Evolutionary conservation across 345 rosid species (phyloP), one percentile per base, ranked within the genome.

Genomic region (Chamaenerion angustifolium): DNA sequence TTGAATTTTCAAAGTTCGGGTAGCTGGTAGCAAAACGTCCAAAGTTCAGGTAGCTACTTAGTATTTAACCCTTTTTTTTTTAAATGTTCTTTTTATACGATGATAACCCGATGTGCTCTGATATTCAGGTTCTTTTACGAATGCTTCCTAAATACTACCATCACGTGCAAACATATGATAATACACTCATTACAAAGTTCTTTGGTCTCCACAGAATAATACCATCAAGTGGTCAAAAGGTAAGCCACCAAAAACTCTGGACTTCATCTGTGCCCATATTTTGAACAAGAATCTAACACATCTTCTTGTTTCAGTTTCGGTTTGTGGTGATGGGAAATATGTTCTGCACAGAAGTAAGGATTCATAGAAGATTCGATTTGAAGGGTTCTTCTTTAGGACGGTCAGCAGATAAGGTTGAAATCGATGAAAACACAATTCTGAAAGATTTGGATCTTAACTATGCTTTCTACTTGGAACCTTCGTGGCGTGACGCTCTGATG

Each of bases 321-420:
- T 92, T 87, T 64, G 98, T 92, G 56, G 96, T 92, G 73, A 92
- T 92, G 98, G 96, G 98, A 52, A 92, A 92, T 57, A 82, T 92
- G 98, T 87, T 92, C 85, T 92, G 87, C 77, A 92, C 96, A 49
- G 98, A 86, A 68, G 59, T 92, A 54, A 78, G 95, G 71, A 92
- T 92, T 54, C 98, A 92, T 54, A 67, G 98, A 56, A 78, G 98
- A 71, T 92, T 78, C 64, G 98, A 92, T 73, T 75, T 92, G 70
- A 92, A 92, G 70, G 98, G 98, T 55, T 92, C 98, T 11, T 87
- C 89, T 1, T 56, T 87, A 3, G 98, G 96, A 51, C 95, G 93
- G 13, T 92, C 96, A 13, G 71, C 95, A 27, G 75, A 92, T 61
- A 87, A 82, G 58, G 72, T 92, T 16, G 98, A 92, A 70, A 87